Evolutionary conservation across 495 filamentous ascomycete genomes (phyloP).

Genomic region (Aspergillus affinis): DNA sequence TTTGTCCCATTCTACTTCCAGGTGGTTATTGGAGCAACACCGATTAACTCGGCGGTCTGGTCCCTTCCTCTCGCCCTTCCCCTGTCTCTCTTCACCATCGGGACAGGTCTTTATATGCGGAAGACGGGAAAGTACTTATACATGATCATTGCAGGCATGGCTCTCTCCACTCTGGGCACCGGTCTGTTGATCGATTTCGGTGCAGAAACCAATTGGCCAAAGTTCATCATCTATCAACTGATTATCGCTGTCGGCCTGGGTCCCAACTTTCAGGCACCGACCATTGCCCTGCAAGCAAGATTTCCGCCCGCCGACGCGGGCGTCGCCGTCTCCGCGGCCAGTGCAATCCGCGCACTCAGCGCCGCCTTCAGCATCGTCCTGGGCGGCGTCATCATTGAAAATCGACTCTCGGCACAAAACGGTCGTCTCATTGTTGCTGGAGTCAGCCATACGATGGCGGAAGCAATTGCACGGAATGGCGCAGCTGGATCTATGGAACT

Average conservation of each 20-base stretch:
- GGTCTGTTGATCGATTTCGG: slow-evolving; percentile 64
- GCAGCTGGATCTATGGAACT: not conserved
- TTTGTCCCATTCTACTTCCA: slow-evolving; percentile 58
- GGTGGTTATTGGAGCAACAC: slow-evolving; percentile 57
- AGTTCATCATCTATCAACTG: slow-evolving; percentile 58
- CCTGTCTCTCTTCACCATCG: slow-evolving; percentile 55
- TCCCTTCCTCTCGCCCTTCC: slow-evolving; percentile 66
- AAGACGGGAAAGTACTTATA: slow-evolving; percentile 48
- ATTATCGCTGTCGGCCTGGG: slow-evolving; percentile 59
- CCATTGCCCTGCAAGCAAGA: slow-evolving; percentile 46
- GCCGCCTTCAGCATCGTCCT: slow-evolving; percentile 5
- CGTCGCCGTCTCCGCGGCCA: slow-evolving; percentile 34
- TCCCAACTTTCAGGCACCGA: slow-evolving; percentile 61
- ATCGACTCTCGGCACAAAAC: not conserved
- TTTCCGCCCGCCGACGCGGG: slow-evolving; percentile 36
- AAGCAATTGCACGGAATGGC: not conserved
- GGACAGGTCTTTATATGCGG: slow-evolving; percentile 49
- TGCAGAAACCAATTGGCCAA: slow-evolving; percentile 50
- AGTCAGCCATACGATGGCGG: not conserved
- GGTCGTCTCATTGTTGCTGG: not conserved
- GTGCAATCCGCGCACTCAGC: slow-evolving; percentile 5
- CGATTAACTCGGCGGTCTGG: slow-evolving; percentile 70
- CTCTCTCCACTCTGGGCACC: slow-evolving; percentile 57
- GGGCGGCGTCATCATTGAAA: slow-evolving; percentile 10
- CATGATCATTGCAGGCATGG: slow-evolving; percentile 56